Base-by-base conservation (phyloP, 75 land plant genomes). In the Sequoiadendron giganteum region DNA sequence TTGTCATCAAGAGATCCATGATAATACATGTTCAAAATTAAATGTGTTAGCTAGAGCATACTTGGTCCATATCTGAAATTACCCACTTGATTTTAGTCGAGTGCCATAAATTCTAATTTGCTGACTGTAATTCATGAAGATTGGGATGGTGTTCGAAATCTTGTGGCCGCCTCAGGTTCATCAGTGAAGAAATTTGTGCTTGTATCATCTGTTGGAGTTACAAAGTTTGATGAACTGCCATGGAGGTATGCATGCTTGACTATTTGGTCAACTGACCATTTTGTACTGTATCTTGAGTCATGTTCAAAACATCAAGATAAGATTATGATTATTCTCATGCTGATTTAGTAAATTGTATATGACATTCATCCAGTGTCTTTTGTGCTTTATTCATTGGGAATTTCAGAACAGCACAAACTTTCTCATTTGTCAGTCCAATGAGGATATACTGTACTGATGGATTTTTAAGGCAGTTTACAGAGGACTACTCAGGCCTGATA, bases 161-260 rank as follows among this genome's bases (percentile, higher is more conserved):
- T 98, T 43, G 93, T 98, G 45, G 86, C 91, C 83, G 92, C 94
- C 38, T 40, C 95, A 86, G 98, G 98, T 54, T 65, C 75, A 85
- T 89, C 93, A 40, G 25, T 98, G 85, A 90, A 94, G 85, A 93
- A 95, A 91, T 65, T 95, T 88, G 94, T 98, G 86, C 95, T 98
- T 87, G 99, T 98, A 49, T 97, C 99, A 58, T 98, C 99, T 13
- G 91, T 98, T 77, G 99, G 98, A 65, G 99, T 98, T 54, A 98
- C 99, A 48, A 98, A 97, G 89, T 95, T 21, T 86, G 89, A 95
- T 91, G 92, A 97, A 88, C 84, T 97, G 43, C 99, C 99, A 34
- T 98, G 96, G 96, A 98, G 93, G 99, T 98, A 92, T 76, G 91
- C 34, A n/a, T 82, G 34, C 15, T 82, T 82, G n/a, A 47, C 49